Conservation (phyloP, 1,284 basidiomycete genomes). For the Trametes versicolor region DNA sequence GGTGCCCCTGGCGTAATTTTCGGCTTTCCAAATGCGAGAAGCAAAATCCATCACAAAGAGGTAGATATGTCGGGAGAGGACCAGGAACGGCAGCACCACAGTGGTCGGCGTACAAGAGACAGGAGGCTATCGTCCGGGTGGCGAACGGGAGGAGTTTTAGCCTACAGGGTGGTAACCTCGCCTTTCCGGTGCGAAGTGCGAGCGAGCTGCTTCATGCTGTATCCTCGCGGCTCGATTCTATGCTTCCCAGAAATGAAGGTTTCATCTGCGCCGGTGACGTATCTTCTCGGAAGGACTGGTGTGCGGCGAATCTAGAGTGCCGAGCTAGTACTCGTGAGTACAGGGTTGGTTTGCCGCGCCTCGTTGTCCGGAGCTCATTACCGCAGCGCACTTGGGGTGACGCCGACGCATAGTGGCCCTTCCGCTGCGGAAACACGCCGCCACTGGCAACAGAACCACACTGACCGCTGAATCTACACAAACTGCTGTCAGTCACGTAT, state of each 20-base stretch:
- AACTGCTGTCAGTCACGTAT: no score
- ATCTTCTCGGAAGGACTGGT: neutral
- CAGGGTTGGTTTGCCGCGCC: neutral
- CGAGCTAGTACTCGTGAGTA: neutral
- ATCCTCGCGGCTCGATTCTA: neutral
- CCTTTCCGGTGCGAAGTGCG: neutral
- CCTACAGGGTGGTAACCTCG: neutral
- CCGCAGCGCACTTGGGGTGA: slow-evolving; percentile 1
- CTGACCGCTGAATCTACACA: no score
- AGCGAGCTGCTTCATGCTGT: neutral
- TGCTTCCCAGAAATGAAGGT: neutral
- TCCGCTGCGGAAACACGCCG: no score
- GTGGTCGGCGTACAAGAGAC: slow-evolving; percentile 4
- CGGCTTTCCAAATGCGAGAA: neutral
- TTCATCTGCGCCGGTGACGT: neutral
- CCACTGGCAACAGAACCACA: no score
- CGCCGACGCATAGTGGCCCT: neutral
- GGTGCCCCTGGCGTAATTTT: neutral
- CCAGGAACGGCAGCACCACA: slow-evolving; percentile 9
- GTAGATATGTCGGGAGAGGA: slow-evolving; percentile 1
- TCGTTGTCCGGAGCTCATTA: neutral
- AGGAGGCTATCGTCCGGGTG: neutral
- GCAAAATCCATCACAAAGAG: neutral
- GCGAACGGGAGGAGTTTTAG: neutral
- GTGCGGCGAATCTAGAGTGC: neutral